These are phyloP conservation scores for Botrytis medusae DNA, from an alignment of 2,329 filamentous ascomycete genomes.

Conservation along the genomic window DNA sequence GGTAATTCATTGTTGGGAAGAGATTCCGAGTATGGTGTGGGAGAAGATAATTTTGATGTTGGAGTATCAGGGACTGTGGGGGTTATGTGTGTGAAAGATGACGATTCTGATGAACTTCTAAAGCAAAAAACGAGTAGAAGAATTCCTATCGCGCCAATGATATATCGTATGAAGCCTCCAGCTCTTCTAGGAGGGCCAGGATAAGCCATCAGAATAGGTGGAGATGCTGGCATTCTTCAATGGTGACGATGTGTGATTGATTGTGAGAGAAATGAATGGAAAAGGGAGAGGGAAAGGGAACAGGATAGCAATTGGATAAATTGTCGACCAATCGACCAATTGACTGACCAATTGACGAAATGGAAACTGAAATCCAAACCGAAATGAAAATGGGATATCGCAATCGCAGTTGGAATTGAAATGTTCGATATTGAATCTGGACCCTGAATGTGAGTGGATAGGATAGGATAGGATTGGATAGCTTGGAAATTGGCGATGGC, in stretches of 20 bases:
- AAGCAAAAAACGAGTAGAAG: slow-evolving; percentile 28
- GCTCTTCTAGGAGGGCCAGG: slow-evolving; percentile 35
- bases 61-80: background rate
- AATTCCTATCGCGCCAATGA: slow-evolving; percentile 26
- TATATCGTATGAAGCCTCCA: slow-evolving; percentile 31
- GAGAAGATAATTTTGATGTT: background rate
- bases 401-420: background rate
- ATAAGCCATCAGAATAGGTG: slow-evolving; percentile 36
- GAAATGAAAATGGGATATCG: background rate
- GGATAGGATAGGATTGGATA: background rate
- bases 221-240: slow-evolving; percentile 34
- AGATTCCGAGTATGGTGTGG: background rate
- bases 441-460: background rate
- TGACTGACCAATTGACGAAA: no score
- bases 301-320: background rate
- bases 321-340: background rate
- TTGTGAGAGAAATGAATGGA: background rate
- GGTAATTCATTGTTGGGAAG: background rate
- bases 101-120: slow-evolving; percentile 12
- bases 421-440: background rate
- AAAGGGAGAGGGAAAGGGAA: background rate
- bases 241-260: background rate
- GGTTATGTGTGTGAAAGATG: background rate
- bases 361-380: background rate
- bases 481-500: background rate